These are phyloP conservation scores for Apophysomyces sp. DNA, from an alignment of 371 early-diverging fungal species.

Conservation along the genomic window DNA sequence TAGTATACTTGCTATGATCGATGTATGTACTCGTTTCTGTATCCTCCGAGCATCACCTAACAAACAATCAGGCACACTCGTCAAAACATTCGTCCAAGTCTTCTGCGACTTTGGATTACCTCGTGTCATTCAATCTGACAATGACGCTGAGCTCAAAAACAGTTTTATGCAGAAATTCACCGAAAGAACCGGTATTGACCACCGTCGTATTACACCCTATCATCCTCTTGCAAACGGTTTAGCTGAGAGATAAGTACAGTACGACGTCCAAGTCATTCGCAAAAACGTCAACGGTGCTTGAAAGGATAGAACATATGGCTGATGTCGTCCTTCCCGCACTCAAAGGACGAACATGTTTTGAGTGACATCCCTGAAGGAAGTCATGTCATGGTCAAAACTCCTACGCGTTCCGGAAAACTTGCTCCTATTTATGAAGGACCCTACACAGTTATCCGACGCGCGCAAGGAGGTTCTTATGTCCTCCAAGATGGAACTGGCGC, in stretches of 20 bases:
- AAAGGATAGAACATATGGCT: slow-evolving; percentile 2
- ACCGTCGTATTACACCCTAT: slow-evolving; percentile 3
- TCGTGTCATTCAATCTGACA: slow-evolving; percentile 17
- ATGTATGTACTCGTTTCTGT: slow-evolving; percentile 22
- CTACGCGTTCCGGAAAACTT: too few relatives aligned
- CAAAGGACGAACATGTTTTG: not conserved
- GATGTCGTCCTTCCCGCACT: not conserved
- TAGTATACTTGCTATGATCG: slow-evolving; percentile 18
- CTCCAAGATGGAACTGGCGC: slow-evolving; percentile 4
- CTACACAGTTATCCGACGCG: not conserved
- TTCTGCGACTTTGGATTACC: slow-evolving; percentile 28
- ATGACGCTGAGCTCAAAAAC: slow-evolving; percentile 30
- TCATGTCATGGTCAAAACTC: too few relatives aligned
- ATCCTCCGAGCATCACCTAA: slow-evolving; percentile 18
- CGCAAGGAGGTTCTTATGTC: slow-evolving; percentile 3
- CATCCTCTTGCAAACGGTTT: slow-evolving; percentile 4
- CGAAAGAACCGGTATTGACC: not conserved
- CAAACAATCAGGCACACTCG: slow-evolving; percentile 20
- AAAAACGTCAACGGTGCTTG: too few relatives aligned
- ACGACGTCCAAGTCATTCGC: not conserved
- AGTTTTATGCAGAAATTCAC: not conserved
- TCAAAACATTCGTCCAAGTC: slow-evolving; percentile 9
- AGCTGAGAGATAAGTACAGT: slow-evolving; percentile 6
- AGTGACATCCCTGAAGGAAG: too few relatives aligned
- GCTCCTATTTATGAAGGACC: not conserved